Percentiles rank a stretch among this genome's conserved stretches.
These are phyloP conservation scores for Suzukiozyma palmioleophila DNA, from an alignment of 1,139 yeast species.

Conservation along the genomic window DNA sequence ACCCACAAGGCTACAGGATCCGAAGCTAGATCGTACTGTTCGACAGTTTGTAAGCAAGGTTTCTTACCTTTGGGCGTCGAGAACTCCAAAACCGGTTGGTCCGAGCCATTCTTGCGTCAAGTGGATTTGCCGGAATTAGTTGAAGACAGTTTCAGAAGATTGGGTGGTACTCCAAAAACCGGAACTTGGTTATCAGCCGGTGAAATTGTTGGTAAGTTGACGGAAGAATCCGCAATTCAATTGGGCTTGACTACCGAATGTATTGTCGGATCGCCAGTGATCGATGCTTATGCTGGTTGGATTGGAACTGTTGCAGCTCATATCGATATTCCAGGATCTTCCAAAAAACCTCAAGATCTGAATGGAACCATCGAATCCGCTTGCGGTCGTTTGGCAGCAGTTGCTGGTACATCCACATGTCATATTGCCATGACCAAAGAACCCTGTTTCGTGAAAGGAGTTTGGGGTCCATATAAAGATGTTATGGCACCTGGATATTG, in stretches of 20 bases:
- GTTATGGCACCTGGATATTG: constrained; percentile 84
- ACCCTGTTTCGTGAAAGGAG: constrained; percentile 90
- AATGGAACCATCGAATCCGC: constrained; percentile 51
- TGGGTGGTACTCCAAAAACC: constrained; percentile 78
- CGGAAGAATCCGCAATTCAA: constrained; percentile 66
- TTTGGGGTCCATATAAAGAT: constrained; percentile 98
- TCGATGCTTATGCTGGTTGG: constrained; percentile 99
- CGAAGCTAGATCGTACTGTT: constrained; percentile 83
- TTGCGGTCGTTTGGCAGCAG: constrained; percentile 89
- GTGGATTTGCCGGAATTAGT: constrained; percentile 75
- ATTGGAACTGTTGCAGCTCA: constrained; percentile 95
- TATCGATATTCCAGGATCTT: constrained; percentile 49
- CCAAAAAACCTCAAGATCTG: constrained; percentile 31
- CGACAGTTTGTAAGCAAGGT: constrained; percentile 94
- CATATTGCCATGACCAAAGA: constrained; percentile 85
- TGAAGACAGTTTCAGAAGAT: constrained; percentile 67
- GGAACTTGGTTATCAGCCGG: constrained; percentile 85
- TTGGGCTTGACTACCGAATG: constrained; percentile 77
- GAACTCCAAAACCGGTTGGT: constrained; percentile 85
- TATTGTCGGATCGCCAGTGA: constrained; percentile 91
- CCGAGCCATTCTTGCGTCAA: constrained; percentile 61
- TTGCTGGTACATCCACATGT: constrained; percentile 97
- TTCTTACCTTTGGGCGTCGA: constrained; percentile 90
- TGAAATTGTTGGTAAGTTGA: constrained; percentile 73
- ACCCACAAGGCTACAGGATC: constrained; percentile 87